Evolutionary conservation across 176 grass and related monocot genomes (phyloP).

Genomic region (Bolboschoenus planiculmis): DNA sequence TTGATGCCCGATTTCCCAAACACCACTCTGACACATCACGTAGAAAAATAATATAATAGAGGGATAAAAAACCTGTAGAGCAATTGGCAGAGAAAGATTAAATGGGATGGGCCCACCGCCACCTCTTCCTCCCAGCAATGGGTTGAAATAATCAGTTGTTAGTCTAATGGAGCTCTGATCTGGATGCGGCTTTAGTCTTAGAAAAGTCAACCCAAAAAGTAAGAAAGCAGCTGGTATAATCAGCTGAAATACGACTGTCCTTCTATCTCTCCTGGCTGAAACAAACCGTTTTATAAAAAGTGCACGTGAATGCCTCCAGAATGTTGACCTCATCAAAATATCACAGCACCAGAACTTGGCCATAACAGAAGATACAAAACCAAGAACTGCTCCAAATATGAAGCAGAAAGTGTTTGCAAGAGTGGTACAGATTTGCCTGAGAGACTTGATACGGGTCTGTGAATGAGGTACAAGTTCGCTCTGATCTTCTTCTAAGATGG

Average conservation of each 20-base stretch:
- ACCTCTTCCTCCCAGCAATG: conserved; percentile 34
- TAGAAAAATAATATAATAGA: background rate
- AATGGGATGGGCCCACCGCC: conserved; percentile 43
- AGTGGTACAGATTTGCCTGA: conserved; percentile 26
- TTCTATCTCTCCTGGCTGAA: conserved; percentile 34
- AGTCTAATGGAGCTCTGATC: conserved; percentile 37
- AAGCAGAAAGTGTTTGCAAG: conserved; percentile 24
- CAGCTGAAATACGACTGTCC: conserved; percentile 38
- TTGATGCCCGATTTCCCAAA: background rate
- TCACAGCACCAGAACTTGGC: conserved; percentile 27
- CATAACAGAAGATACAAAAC: conserved; percentile 19
- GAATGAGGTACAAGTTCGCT: background rate
- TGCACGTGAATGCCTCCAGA: conserved; percentile 38
- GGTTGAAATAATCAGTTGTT: conserved; percentile 45
- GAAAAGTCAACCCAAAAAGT: conserved; percentile 36
- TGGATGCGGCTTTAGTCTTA: conserved; percentile 42
- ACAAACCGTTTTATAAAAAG: conserved; percentile 38
- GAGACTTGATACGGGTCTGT: conserved; percentile 1
- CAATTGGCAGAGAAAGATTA: conserved; percentile 39
- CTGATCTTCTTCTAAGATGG: conserved; percentile 22
- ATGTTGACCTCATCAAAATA: conserved; percentile 26
- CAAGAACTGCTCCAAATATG: conserved; percentile 19
- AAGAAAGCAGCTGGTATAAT: conserved; percentile 38
- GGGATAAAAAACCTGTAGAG: conserved; percentile 24
- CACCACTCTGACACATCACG: background rate